phyloP scores from a whole-genome alignment of 2,329 filamentous ascomycete genomes.

The Ampelomyces quisqualis region DNA sequence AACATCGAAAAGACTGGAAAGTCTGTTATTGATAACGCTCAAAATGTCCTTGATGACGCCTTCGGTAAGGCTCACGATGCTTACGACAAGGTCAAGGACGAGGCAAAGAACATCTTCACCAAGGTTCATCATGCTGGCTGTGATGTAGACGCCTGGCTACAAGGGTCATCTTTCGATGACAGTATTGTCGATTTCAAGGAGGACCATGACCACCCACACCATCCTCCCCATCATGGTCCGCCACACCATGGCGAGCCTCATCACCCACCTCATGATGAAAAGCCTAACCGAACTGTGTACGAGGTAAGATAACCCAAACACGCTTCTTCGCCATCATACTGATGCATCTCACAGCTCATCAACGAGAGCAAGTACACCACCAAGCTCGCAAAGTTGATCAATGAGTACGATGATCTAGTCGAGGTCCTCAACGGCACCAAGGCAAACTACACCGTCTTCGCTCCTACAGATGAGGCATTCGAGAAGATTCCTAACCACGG shows the following conservation, averaged over 20 bases:
- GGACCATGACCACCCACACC: constrained; percentile 34
- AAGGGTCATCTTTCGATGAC: constrained; percentile 38
- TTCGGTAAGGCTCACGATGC: constrained; percentile 46
- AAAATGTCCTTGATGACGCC: constrained; percentile 26
- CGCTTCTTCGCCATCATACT: not conserved
- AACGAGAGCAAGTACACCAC: constrained; percentile 72
- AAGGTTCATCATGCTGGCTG: constrained; percentile 48
- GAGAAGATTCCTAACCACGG: constrained; percentile 60
- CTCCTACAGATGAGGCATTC: constrained; percentile 76
- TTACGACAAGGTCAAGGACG: constrained; percentile 44
- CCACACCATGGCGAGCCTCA: constrained; percentile 41
- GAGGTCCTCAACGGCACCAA: constrained; percentile 71
- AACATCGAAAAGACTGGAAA: constrained; percentile 30
- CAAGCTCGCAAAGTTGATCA: constrained; percentile 73
- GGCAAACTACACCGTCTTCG: constrained; percentile 77
- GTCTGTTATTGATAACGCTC: constrained; percentile 21
- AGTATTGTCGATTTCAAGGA: constrained; percentile 41
- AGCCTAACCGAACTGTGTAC: constrained; percentile 72
- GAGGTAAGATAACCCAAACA: constrained; percentile 43
- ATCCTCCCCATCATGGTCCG: constrained; percentile 15
- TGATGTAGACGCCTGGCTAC: constrained; percentile 53
- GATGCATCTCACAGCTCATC: constrained; percentile 55
- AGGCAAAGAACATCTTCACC: constrained; percentile 41
- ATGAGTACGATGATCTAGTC: constrained; percentile 71
- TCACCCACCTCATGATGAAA: constrained; percentile 42